A percentile compares a stretch with the other conserved stretches of the same genome.
Conservation (phyloP, 306 rosid genomes). For the Fagus crenata region DNA sequence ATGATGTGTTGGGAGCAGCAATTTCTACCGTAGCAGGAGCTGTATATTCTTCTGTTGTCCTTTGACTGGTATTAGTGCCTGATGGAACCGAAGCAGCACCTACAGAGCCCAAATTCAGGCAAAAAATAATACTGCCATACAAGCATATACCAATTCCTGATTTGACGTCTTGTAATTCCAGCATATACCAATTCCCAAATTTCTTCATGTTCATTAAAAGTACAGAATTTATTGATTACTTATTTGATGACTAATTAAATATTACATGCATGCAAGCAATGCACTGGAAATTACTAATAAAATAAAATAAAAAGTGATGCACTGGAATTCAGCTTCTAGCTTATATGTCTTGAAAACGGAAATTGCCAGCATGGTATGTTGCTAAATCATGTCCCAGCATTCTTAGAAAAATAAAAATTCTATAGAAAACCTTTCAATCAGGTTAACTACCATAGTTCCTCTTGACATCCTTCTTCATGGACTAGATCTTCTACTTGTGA, state of each 20-base stretch:
- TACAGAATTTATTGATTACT: background rate
- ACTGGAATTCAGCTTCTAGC: background rate
- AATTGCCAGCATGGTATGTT: background rate
- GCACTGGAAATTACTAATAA: background rate
- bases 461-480: background rate
- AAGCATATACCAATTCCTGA: background rate
- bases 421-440: background rate
- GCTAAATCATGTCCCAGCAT: too few species aligned
- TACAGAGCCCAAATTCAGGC: conserved; percentile 28
- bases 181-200: background rate
- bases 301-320: background rate
- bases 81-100: conserved; percentile 41
- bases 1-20: conserved; percentile 44
- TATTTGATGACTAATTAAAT: background rate
- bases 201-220: background rate
- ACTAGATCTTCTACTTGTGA: background rate
- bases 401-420: background rate
- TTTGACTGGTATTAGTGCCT: conserved; percentile 33
- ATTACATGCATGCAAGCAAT: background rate
- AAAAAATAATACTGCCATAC: conserved; percentile 13
- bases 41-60: conserved; percentile 36
- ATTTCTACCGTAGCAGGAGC: conserved; percentile 31
- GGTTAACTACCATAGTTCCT: background rate
- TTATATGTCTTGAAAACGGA: background rate
- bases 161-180: background rate